Conservation (phyloP, 345 rosid species). For the Aquilaria yunnanensis region DNA sequence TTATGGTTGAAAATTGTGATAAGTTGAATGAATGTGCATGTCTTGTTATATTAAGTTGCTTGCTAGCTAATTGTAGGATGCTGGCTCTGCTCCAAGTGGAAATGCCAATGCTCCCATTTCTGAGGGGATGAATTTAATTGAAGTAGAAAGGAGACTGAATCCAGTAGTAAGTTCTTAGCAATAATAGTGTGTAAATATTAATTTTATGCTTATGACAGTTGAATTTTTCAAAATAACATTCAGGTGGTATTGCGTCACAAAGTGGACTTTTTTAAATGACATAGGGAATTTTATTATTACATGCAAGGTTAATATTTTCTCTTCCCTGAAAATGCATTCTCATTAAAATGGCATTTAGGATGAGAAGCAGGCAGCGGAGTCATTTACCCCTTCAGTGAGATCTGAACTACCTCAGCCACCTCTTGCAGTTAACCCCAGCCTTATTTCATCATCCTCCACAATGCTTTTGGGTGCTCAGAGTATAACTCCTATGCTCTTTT, state of each 20-base stretch:
- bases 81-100: slow-evolving; percentile 69
- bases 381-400: slow-evolving; percentile 36
- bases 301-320: no score
- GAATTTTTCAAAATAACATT: no score
- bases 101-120: slow-evolving; percentile 36
- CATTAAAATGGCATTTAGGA: slow-evolving; percentile 21
- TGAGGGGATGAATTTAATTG: slow-evolving; percentile 83
- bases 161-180: slow-evolving; percentile 41
- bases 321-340: no score
- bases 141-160: slow-evolving; percentile 61
- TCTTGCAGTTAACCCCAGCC: slow-evolving; percentile 36
- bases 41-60: slow-evolving; percentile 9
- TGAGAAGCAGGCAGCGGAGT: slow-evolving; percentile 43
- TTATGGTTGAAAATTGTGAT: slow-evolving; percentile 3
- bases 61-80: slow-evolving; percentile 48
- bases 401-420: slow-evolving; percentile 58
- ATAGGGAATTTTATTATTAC: no score
- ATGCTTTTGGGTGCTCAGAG: slow-evolving; percentile 57
- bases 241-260: no score
- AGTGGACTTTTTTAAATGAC: no score
- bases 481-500: slow-evolving; percentile 22
- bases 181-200: background rate
- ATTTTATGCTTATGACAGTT: no score
- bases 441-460: slow-evolving; percentile 33
- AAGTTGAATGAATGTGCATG: slow-evolving; percentile 3